Evolutionary conservation across 352 stramenopile genomes (phyloP), one percentile per base, ranked within the genome.

Genomic region (Phytophthora cajani): DNA sequence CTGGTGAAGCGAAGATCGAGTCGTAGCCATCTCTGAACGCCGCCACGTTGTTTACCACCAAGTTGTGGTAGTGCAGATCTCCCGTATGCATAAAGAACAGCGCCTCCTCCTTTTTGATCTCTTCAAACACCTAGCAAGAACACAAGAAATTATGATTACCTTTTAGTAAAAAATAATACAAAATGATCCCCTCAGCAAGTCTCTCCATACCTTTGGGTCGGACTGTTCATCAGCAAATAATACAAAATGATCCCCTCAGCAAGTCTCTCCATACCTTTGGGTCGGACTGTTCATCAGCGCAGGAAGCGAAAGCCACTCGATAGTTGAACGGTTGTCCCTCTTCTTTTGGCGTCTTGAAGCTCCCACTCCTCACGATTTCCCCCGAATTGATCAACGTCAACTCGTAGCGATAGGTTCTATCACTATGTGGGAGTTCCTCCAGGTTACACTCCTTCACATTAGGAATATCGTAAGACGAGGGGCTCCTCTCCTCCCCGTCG

Each of bases 61-160:
- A 70, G 67, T 97, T 93, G 58, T 93, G 85, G 69, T 97, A 97
- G 66, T 97, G 89, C 14, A 97, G 67, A 62, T 97, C 91, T 47
- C 91, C 91, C 73, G 90, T 97, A 75, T 97, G 91, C 63, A 97
- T 69, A 62, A 97, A 96, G 51, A 97, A 84, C 10, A 96, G 71
- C 50, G 91, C 75, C 3, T 90, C 59, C 44, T 94, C 72, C n/a
- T 71, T 62, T 47, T 74, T 74, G 19, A 96, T 93, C 16, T 87
- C 71, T 14, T 78, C 69, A 73, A 87, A 90, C 0, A 91, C 81
- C 77, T 89, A 69, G 9, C 6, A 69, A 32, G 30, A 60, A 30
- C 9, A 17, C 7, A 17, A 67, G 32, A 47, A 65, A 58, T 27
- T 27, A 60, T 33, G 19, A 27, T 44, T 14, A 54, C 49, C 56